These are phyloP conservation scores for Aspergillus caelatus DNA, from an alignment of 2,329 filamentous ascomycete species.

Conservation along the genomic window DNA sequence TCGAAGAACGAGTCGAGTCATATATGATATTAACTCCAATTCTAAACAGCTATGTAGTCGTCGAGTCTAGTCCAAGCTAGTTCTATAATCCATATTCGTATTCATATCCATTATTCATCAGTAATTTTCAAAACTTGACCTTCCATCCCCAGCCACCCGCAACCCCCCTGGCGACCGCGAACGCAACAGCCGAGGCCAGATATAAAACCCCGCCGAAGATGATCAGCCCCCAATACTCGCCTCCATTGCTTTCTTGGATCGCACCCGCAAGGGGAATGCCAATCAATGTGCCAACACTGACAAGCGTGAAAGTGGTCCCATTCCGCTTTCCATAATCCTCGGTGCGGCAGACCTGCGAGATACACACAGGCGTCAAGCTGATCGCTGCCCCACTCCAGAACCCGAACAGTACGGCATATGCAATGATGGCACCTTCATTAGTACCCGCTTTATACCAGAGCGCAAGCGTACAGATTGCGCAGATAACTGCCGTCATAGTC, in stretches of 20 bases:
- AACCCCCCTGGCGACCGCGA: conserved; percentile 27
- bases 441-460: conserved; percentile 23
- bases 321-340: conserved; percentile 30
- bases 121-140: conserved; percentile 17
- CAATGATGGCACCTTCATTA: conserved; percentile 25
- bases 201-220: conserved; percentile 30
- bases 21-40: neutral
- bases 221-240: conserved; percentile 20
- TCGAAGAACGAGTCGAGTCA: too few species aligned
- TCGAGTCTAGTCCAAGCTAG: neutral
- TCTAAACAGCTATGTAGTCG: neutral
- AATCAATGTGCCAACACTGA: conserved; percentile 25
- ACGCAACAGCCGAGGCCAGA: conserved; percentile 25
- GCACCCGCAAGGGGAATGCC: conserved; percentile 30
- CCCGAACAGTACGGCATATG: conserved; percentile 22
- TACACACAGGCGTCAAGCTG: conserved; percentile 34
- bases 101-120: neutral
- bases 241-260: conserved; percentile 15
- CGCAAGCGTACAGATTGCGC: conserved; percentile 22
- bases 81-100: neutral
- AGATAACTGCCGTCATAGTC: conserved; percentile 25
- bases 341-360: conserved; percentile 32
- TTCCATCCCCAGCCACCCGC: conserved; percentile 23
- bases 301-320: conserved; percentile 27
- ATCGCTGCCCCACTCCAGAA: conserved; percentile 30